A percentile compares a stretch with the other conserved stretches of the same genome.
These are phyloP conservation scores for Acacia melanoxylon DNA, from an alignment of 306 rosid genomes.

Conservation along the genomic window DNA sequence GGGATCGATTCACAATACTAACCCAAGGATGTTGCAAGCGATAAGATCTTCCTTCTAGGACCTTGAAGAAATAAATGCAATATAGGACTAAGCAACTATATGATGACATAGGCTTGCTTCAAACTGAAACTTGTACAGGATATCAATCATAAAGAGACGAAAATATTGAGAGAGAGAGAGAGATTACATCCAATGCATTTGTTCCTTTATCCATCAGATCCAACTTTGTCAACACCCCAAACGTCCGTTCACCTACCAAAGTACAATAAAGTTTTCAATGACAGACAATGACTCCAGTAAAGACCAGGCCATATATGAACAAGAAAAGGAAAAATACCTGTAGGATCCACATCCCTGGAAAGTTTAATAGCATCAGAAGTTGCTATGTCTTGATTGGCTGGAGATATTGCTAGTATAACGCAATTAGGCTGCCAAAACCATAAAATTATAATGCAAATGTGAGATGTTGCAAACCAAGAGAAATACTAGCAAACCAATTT, in stretches of 20 bases:
- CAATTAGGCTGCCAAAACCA: conserved; percentile 59
- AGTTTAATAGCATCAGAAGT: conserved; percentile 83
- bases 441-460: background rate
- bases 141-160: background rate
- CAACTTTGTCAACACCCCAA: conserved; percentile 77
- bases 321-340: conserved; percentile 39
- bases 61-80: conserved; percentile 46
- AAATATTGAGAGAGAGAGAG: background rate
- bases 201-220: conserved; percentile 86
- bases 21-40: conserved; percentile 97
- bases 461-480: background rate
- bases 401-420: conserved; percentile 71
- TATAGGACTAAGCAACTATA: conserved; percentile 1
- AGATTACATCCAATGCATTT: conserved; percentile 63
- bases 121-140: conserved; percentile 21
- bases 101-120: conserved; percentile 2
- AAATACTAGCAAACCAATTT: background rate
- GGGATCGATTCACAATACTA: conserved; percentile 96
- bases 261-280: conserved; percentile 7
- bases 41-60: conserved; percentile 93
- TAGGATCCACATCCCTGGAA: conserved; percentile 72
- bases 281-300: background rate
- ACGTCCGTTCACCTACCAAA: conserved; percentile 62
- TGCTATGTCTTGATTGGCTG: conserved; percentile 79
- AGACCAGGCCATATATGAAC: background rate